Conservation (phyloP, 805 yeast species). For the Lipomyces chichibuensis region DNA sequence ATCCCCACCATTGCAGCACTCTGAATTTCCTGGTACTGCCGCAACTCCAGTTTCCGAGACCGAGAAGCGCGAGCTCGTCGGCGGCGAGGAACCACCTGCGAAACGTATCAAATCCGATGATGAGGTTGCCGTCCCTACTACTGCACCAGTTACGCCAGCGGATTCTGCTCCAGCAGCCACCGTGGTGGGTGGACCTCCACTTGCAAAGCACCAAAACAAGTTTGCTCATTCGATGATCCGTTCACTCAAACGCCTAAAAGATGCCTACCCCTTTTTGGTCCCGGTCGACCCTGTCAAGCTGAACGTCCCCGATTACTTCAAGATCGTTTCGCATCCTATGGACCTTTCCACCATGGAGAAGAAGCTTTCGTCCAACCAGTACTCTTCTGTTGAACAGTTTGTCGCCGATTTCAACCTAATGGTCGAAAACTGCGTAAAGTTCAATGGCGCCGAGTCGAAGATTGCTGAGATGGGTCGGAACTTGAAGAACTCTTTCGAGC, state of each 20-base stretch:
- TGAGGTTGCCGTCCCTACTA: conserved; percentile 10
- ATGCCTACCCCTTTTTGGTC: conserved; percentile 82
- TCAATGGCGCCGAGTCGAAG: conserved; percentile 81
- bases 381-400: conserved; percentile 68
- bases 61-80: conserved; percentile 15
- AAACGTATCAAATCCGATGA: conserved; percentile 27
- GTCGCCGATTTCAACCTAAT: conserved; percentile 70
- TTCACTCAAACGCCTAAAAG: conserved; percentile 86
- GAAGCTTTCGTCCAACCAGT: conserved; percentile 70
- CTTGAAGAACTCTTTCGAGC: conserved; percentile 88
- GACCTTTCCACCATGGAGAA: conserved; percentile 88
- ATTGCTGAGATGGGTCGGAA: conserved; percentile 91
- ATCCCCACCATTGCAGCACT: conserved; percentile 32
- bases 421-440: conserved; percentile 77
- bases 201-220: conserved; percentile 72
- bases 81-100: conserved; percentile 28
- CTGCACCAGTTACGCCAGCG: conserved; percentile 13
- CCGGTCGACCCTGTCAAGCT: conserved; percentile 91
- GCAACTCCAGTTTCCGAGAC: conserved; percentile 4
- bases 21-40: conserved; percentile 5
- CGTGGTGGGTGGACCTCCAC: neutral
- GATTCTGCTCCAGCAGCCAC: conserved; percentile 13
- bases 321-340: conserved; percentile 85
- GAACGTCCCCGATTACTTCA: conserved; percentile 88
- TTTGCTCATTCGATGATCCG: conserved; percentile 78